Evolutionary conservation across 1,284 basidiomycete genomes (phyloP).

Genomic region (Heterobasidion occidentale): DNA sequence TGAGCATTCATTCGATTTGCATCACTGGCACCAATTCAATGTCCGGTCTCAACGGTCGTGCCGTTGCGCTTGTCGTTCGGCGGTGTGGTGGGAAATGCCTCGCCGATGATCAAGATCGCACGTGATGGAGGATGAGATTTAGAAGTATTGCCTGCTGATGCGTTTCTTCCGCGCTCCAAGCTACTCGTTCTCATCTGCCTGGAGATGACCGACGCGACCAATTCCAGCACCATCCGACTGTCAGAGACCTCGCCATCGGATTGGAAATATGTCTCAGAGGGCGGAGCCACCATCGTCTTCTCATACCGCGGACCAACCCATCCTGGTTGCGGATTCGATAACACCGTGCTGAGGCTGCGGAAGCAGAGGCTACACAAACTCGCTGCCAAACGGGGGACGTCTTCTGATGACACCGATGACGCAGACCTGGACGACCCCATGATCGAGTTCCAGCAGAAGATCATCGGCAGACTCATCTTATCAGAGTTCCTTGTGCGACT

Average conservation of each 20-base stretch:
- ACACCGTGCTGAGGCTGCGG: constrained; percentile 67
- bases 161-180: no score
- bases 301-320: constrained; percentile 55
- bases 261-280: constrained; percentile 85
- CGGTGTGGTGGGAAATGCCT: no score
- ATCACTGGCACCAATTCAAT: no score
- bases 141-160: no score
- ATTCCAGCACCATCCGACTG: not conserved
- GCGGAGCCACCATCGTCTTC: constrained; percentile 85
- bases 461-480: constrained; percentile 57
- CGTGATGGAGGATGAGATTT: no score
- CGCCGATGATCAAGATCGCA: no score
- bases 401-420: constrained; percentile 3
- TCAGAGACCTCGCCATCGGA: constrained; percentile 23
- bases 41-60: no score
- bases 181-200: not conserved
- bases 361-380: constrained; percentile 31
- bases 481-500: constrained; percentile 48
- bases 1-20: no score
- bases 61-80: no score
- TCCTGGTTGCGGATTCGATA: constrained; percentile 34
- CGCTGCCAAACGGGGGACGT: not conserved
- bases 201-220: not conserved
- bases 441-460: constrained; percentile 54
- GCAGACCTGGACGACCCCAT: constrained; percentile 50